Base-by-base conservation (phyloP, 2,329 filamentous ascomycete species). In the Periconia sp. region DNA sequence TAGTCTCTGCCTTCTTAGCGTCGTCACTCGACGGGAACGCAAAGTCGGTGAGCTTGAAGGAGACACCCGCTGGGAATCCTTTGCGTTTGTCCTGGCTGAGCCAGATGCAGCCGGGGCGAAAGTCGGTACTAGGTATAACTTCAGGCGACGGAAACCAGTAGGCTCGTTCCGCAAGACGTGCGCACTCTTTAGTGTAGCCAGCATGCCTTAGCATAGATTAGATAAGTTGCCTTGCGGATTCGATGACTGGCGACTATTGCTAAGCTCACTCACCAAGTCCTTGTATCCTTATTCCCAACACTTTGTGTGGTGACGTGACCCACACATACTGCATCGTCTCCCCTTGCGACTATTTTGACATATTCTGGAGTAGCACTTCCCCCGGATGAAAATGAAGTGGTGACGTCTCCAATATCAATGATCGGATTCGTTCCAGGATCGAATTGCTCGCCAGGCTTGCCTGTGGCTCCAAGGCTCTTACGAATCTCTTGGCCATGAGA, bases 141-240 rank as follows among this genome's bases (percentile, higher is more conserved):
- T 53, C 46, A 23, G 45, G 51, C 14, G 51, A 53, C 6, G 51
- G 45, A 33, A 49, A 53, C 37, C 41, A 49, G 41, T 49, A 53
- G 40, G 20, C 14, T 13, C 15, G 19, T 23, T 23, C 27, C 13
- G 31, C 11, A 20, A 49, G 51, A 18, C 41, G 23, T 17, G 40
- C 37, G 46, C 51, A 53, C 30, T 48, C 46, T 40, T 49, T 53
- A 23, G 46, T 46, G 19, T 53, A 53, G 14, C 51, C 45, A 23
- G 51, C 40, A 41, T 53, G 51, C 45, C 51, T 42, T 9, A 7
- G 8, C n/a, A 9, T 8, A 7, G 40, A 42, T 8, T 9, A n/a
- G 13, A 51, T 33, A 7, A 33, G 31, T 14, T n/a, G n/a, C n/a
- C n/a, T n/a, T n/a, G n/a, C n/a, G n/a, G n/a, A 37, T 13, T 51